Conservation (phyloP, 1,284 basidiomycete species). For the Leccinum angustisporum region DNA sequence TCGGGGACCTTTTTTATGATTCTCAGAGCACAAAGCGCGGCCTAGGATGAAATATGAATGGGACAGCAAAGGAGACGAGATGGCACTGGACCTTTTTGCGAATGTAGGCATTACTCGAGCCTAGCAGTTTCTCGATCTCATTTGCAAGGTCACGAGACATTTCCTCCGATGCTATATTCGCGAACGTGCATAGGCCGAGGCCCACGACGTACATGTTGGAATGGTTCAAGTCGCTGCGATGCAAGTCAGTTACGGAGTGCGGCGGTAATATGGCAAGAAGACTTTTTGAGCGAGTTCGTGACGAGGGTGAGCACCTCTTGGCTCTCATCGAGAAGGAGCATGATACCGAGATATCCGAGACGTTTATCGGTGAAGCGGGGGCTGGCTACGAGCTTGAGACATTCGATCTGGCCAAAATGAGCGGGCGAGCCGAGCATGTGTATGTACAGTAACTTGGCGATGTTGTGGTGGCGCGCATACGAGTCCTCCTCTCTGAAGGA, state of each 20-base stretch:
- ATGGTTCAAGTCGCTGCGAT: constrained; percentile 94
- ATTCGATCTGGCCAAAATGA: constrained; percentile 99
- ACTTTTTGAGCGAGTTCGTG: constrained; percentile 99
- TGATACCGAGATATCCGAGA: constrained; percentile 96
- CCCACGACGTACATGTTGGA: constrained; percentile 99
- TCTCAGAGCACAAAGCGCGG: constrained; percentile 94
- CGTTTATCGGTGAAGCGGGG: constrained; percentile 97
- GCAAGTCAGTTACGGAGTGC: not conserved
- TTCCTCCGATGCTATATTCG: constrained; percentile 98
- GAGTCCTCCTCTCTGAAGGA: constrained; percentile 98
- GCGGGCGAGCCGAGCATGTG: constrained; percentile 99
- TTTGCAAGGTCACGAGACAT: constrained; percentile 97
- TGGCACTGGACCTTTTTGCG: constrained; percentile 82
- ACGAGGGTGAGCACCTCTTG: constrained; percentile 97
- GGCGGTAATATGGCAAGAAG: constrained; percentile 32
- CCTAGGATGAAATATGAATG: constrained; percentile 47
- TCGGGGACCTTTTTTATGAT: constrained; percentile 98
- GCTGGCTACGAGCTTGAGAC: constrained; percentile 98
- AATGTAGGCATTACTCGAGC: constrained; percentile 98
- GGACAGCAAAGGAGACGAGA: constrained; percentile 4
- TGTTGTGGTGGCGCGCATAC: constrained; percentile 92
- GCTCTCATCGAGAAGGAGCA: constrained; percentile 97
- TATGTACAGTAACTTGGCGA: constrained; percentile 98
- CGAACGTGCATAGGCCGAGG: constrained; percentile 96
- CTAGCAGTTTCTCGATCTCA: constrained; percentile 96